These are phyloP conservation scores for Talaromyces sp. DNA, from an alignment of 2,329 filamentous ascomycete species.

Conservation along the genomic window DNA sequence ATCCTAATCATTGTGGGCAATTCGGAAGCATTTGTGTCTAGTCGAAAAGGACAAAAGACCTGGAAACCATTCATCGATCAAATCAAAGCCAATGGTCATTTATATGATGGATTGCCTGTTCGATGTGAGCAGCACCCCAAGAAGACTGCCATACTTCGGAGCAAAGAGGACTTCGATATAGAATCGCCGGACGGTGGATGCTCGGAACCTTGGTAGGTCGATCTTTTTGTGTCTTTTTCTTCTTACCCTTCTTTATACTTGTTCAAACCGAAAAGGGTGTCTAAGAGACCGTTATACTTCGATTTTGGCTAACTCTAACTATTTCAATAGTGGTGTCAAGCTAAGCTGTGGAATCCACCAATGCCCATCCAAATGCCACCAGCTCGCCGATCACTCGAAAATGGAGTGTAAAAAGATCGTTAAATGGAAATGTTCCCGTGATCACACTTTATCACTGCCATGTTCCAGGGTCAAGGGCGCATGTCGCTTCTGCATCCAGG, in stretches of 20 bases:
- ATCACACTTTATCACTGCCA: slow-evolving; percentile 44
- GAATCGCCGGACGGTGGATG: slow-evolving; percentile 69
- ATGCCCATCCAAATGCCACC: slow-evolving; percentile 61
- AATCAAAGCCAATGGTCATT: slow-evolving; percentile 47
- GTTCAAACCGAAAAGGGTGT: too few species aligned
- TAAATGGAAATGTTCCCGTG: slow-evolving; percentile 46
- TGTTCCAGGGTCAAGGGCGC: slow-evolving; percentile 41
- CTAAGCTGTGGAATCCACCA: slow-evolving; percentile 53
- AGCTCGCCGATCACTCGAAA: slow-evolving; percentile 54
- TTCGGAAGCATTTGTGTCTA: slow-evolving; percentile 59
- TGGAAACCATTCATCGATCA: slow-evolving; percentile 58
- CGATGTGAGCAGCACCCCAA: slow-evolving; percentile 58
- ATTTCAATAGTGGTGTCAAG: slow-evolving; percentile 31
- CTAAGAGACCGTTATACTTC: slow-evolving; percentile 6
- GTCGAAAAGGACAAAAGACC: slow-evolving; percentile 51
- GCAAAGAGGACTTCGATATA: slow-evolving; percentile 55
- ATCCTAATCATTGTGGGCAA: slow-evolving; percentile 68
- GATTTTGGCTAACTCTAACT: not conserved
- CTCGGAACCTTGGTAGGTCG: slow-evolving; percentile 54
- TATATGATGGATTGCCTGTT: slow-evolving; percentile 60
- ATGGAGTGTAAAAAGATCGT: slow-evolving; percentile 45
- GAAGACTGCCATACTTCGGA: slow-evolving; percentile 42
- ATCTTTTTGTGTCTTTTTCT: not conserved
- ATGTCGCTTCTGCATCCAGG: slow-evolving; percentile 50
- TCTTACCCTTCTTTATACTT: not conserved